Evolutionary conservation across 768 basidiomycete species (phyloP), one percentile per base, ranked within the genome.

Genomic region (Krasilnikovozyma curviuscula): DNA sequence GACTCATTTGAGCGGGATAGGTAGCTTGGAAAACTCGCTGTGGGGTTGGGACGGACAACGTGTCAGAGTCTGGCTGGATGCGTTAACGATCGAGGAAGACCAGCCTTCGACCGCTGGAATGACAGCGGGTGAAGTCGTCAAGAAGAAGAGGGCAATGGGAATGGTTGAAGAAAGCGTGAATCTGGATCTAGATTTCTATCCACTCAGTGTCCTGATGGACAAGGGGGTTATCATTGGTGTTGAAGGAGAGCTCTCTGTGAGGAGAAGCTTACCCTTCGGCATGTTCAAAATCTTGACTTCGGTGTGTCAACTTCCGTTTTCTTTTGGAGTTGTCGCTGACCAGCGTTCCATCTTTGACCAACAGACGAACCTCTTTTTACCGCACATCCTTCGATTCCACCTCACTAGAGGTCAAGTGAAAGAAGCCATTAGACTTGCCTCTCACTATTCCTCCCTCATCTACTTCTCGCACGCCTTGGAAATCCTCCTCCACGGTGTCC

Each of bases 221-320:
- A 98, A 95, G 61, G 91, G 89, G 1, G 93, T 98, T 55, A 86
- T 98, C 54, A 88, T 95, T 56, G 91, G 91, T 7, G 83, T 81
- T 24, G 89, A 95, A 55, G 76, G 88, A 49, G 91, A 98, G 63
- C 74, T 76, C 3, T 78, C 76, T 3, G 71, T 78, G 14, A 73
- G 83, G 45, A 66, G 71, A 23, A 81, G 78, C 48, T 67, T 95
- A 8, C 76, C 86, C 2, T 93, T 93, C 61, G 78, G 81, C 13
- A 79, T 89, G 68, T 95, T 91, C 66, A 74, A 86, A 43, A 81
- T 91, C 64, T 74, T 81, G 18, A 93, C 86, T 0, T 85, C 51
- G 16, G 25, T 31, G 18, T 14, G 16, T 39, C 27, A 21, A 37
- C 7, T 12, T 3, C 16, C 25, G 18, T 16, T 24, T 12, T 46